Base-by-base conservation (phyloP, 495 filamentous ascomycete species). In the Ascodesmis nigricans region DNA sequence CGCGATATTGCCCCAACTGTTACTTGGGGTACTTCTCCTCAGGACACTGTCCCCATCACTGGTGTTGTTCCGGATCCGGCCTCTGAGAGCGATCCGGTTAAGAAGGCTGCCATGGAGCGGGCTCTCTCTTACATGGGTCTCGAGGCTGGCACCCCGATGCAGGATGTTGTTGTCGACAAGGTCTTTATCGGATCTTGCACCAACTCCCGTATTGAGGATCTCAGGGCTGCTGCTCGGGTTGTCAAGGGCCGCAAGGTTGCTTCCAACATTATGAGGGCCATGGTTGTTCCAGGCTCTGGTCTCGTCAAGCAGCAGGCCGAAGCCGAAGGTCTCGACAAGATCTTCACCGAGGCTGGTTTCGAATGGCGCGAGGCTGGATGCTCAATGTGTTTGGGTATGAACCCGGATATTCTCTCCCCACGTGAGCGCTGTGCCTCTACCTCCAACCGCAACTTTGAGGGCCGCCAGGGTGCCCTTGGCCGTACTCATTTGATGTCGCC, bases 371-470 rank as follows among this genome's bases (percentile, higher is more conserved):
- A 97, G 64, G 87, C 87, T 38, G 87, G 87, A 28, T 97, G 87
- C 63, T 83, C 75, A 34, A 97, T 97, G 87, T 97, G 87, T 47
- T 67, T 97, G 19, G 87, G 87, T 54, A 97, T 97, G 87, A 97
- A 97, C 62, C 82, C 87, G 0, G 87, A 97, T 56, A 92, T 97
- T 45, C 67, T 95, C n/a, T 70, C 78, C 1, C 87, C 87, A 28
- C 67, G 73, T 50, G 87, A 97, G 60, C 71, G 87, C 37, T 97
- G 87, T 48, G 87, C 87, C 24, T 79, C 72, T 53, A 97, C 87
- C 39, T 84, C 76, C 45, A 95, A 97, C 60, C 78, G 87, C 42
- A 97, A 97, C 50, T 97, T 95, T 46, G 87, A 95, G 56, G 87
- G 87, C 31, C 73, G 87, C 44, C 87, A 97, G 59, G 87, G 87